phyloP scores from a whole-genome alignment of 805 yeast genomes.

The Wickerhamomyces ciferrii region DNA sequence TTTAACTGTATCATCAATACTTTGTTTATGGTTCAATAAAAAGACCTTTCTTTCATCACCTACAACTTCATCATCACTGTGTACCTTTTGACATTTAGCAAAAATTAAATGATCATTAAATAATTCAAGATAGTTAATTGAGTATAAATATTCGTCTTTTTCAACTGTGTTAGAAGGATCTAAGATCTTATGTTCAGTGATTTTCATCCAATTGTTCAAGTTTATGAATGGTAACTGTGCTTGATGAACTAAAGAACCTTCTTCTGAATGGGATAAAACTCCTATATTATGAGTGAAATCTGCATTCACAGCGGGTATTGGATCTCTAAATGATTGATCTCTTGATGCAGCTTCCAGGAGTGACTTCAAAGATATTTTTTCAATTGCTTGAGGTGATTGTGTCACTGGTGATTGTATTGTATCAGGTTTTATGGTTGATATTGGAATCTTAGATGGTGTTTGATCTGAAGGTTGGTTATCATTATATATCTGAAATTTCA shows the following conservation, averaged over 20 bases:
- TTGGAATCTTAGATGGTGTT: neutral
- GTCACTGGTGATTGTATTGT: neutral
- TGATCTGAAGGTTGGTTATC: neutral
- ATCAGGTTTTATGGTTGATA: neutral
- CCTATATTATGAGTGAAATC: neutral
- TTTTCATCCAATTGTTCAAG: conserved; percentile 18
- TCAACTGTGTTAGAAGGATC: conserved; percentile 4
- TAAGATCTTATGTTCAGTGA: conserved; percentile 4
- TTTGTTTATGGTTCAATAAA: conserved; percentile 14
- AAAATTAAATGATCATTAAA: neutral
- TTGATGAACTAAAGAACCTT: conserved; percentile 3
- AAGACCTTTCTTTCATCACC: conserved; percentile 2
- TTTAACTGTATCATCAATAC: neutral
- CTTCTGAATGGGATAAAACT: neutral
- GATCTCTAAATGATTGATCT: neutral
- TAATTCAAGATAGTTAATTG: neutral
- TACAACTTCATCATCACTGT: neutral
- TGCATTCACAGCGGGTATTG: neutral
- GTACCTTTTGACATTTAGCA: neutral
- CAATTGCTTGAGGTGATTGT: too few species aligned
- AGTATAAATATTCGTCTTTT: conserved; percentile 6
- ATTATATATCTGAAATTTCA: neutral
- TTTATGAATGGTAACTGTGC: conserved; percentile 12
- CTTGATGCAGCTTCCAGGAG: neutral
- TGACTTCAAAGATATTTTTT: neutral